Conservation (phyloP, 257 asterid genomes). For the Marsdenia floribunda region DNA sequence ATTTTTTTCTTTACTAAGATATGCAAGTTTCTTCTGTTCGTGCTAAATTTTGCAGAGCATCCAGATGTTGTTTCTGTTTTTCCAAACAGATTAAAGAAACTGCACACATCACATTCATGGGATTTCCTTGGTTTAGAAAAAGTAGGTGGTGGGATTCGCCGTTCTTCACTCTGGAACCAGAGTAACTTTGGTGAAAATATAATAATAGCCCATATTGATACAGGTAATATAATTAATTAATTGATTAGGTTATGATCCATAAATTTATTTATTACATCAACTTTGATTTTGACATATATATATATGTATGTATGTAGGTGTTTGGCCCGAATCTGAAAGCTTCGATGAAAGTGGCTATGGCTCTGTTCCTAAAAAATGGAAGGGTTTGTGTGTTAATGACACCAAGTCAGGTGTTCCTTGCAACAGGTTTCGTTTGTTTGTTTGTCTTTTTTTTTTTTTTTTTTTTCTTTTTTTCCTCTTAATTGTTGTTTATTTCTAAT, state of each 20-base stretch:
- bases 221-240: slow-evolving; percentile 31
- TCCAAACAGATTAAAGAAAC: slow-evolving; percentile 31
- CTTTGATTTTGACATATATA: neutral
- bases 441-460: too few relatives aligned
- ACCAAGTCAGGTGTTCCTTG: slow-evolving; percentile 28
- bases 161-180: slow-evolving; percentile 47
- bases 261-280: too few relatives aligned
- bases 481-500: too few relatives aligned
- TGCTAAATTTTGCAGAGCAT: slow-evolving; percentile 30
- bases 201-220: slow-evolving; percentile 65
- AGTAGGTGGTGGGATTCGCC: slow-evolving; percentile 29
- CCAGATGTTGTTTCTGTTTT: slow-evolving; percentile 61
- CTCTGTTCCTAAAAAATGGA: slow-evolving; percentile 75
- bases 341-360: slow-evolving; percentile 59
- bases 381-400: slow-evolving; percentile 48
- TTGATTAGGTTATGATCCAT: too few relatives aligned
- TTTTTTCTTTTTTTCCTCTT: too few relatives aligned
- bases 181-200: slow-evolving; percentile 54
- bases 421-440: slow-evolving; percentile 46
- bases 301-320: slow-evolving; percentile 33
- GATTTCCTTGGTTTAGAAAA: slow-evolving; percentile 52
- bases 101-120: slow-evolving; percentile 87
- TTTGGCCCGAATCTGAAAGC: slow-evolving; percentile 84
- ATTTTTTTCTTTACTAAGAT: too few relatives aligned
- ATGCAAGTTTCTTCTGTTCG: too few relatives aligned